Evolutionary conservation across 768 basidiomycete species (phyloP).

Genomic region (Tricholoma sp.): DNA sequence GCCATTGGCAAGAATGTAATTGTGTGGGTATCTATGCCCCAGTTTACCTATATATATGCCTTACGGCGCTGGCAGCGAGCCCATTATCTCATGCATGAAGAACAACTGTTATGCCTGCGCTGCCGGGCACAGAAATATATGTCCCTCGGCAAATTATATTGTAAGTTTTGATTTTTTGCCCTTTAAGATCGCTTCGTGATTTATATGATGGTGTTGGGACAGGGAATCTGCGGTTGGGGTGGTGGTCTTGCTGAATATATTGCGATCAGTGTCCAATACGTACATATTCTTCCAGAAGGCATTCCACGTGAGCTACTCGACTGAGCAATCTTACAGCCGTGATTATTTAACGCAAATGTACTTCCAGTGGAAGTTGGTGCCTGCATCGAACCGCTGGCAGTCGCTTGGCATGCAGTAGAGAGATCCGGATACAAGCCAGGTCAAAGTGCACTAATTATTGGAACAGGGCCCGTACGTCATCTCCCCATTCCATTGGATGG

Average conservation of each 20-base stretch:
- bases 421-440: slow-evolving; percentile 30
- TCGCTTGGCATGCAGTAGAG: slow-evolving; percentile 38
- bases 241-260: slow-evolving; percentile 41
- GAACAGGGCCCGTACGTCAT: slow-evolving; percentile 38
- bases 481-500: background rate
- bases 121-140: slow-evolving; percentile 23
- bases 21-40: background rate
- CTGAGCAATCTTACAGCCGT: background rate
- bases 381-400: slow-evolving; percentile 38
- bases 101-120: slow-evolving; percentile 26
- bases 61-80: slow-evolving; percentile 23
- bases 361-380: slow-evolving; percentile 38
- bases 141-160: slow-evolving; percentile 26
- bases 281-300: slow-evolving; percentile 30
- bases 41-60: background rate
- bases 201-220: background rate
- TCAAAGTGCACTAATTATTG: slow-evolving; percentile 32
- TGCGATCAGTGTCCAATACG: slow-evolving; percentile 22
- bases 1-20: slow-evolving; percentile 20
- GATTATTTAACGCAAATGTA: background rate
- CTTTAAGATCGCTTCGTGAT: too few relatives aligned
- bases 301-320: slow-evolving; percentile 25
- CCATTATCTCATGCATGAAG: slow-evolving; percentile 31
- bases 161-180: slow-evolving; percentile 14
- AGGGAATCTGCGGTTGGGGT: slow-evolving; percentile 33